Conservation (phyloP, 2,329 filamentous ascomycete species). For the Ophiocordyceps camponoti-saundersi region DNA sequence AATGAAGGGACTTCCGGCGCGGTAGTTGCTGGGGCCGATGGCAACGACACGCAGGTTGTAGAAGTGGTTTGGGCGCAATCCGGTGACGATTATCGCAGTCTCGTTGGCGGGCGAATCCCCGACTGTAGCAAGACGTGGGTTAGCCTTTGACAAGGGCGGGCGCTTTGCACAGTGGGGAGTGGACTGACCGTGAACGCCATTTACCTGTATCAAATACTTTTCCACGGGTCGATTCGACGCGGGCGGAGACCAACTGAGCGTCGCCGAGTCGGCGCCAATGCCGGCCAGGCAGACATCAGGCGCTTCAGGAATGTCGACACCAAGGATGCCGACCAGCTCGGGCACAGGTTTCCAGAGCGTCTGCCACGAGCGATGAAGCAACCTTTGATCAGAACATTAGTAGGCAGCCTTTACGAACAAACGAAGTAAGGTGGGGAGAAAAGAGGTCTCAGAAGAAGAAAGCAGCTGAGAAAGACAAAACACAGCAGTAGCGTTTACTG, state of each 20-base stretch:
- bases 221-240: conserved; percentile 49
- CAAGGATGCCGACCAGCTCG: conserved; percentile 76
- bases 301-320: conserved; percentile 80
- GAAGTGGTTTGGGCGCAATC: conserved; percentile 70
- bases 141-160: not conserved
- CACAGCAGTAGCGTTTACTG: no score
- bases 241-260: conserved; percentile 78
- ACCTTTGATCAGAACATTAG: conserved; percentile 33
- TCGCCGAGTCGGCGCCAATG: conserved; percentile 73
- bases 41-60: conserved; percentile 91
- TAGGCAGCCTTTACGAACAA: not conserved
- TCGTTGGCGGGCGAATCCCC: conserved; percentile 52
- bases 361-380: conserved; percentile 71
- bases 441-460: no score
- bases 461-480: no score
- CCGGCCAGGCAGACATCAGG: conserved; percentile 82
- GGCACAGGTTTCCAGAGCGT: conserved; percentile 84
- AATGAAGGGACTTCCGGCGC: conserved; percentile 72
- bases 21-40: conserved; percentile 81
- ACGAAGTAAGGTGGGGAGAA: not conserved
- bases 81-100: conserved; percentile 67
- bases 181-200: conserved; percentile 68
- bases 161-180: not conserved
- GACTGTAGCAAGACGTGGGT: conserved; percentile 30
- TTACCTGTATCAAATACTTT: conserved; percentile 84